phyloP scores from a whole-genome alignment of 2,329 filamentous ascomycete species.

The Fusarium cicatricum region DNA sequence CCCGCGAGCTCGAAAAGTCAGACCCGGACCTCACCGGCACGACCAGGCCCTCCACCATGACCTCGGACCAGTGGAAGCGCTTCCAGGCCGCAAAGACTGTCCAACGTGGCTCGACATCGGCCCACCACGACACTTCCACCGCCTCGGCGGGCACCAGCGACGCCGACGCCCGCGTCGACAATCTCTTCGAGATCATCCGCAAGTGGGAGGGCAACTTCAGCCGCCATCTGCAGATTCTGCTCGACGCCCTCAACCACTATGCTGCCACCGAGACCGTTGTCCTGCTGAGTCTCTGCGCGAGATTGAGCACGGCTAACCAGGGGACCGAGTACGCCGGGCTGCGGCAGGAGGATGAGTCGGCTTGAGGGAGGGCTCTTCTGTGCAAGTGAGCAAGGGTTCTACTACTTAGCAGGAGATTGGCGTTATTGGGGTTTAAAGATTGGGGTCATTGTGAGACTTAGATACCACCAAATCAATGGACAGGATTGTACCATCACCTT shows the following conservation, averaged over 20 bases:
- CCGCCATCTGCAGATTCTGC: conserved; percentile 88
- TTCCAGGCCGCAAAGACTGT: conserved; percentile 61
- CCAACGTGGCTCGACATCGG: conserved; percentile 46
- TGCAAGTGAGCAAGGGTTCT: background rate
- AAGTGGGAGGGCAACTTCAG: conserved; percentile 96
- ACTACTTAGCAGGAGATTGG: conserved; percentile 14
- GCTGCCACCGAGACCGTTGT: conserved; percentile 97
- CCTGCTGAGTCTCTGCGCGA: conserved; percentile 84
- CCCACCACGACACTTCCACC: conserved; percentile 46
- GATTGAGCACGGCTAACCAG: conserved; percentile 82
- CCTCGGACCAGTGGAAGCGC: conserved; percentile 66
- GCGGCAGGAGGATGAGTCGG: conserved; percentile 64
- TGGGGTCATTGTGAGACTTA: conserved; percentile 29
- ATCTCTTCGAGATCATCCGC: conserved; percentile 85
- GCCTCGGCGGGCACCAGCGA: conserved; percentile 47
- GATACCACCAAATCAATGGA: conserved; percentile 39
- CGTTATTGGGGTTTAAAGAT: conserved; percentile 34
- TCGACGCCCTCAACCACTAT: conserved; percentile 96
- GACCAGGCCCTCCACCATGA: conserved; percentile 67
- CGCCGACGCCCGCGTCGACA: conserved; percentile 65
- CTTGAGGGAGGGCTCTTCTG: conserved; percentile 7
- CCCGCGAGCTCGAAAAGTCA: conserved; percentile 82
- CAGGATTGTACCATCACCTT: background rate
- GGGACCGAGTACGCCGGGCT: conserved; percentile 72
- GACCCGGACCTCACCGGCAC: conserved; percentile 78